Base-by-base conservation (phyloP, 2,329 filamentous ascomycete genomes). In the Fusarium sp. region DNA sequence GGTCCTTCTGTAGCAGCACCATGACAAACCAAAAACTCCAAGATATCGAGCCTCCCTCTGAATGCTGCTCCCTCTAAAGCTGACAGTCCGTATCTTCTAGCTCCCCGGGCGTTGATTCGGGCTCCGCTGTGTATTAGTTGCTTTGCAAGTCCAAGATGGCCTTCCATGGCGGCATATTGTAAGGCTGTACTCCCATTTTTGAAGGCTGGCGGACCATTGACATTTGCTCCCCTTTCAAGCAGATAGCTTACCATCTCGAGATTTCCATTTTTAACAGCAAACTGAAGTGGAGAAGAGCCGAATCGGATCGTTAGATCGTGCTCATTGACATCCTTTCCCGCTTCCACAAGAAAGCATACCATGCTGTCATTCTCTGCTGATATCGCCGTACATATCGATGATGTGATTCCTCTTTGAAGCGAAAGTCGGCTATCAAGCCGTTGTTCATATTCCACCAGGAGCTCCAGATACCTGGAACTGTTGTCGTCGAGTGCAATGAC, bases 281-380 rank as follows among this genome's bases (percentile, higher is more conserved):
- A 10, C 33, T 63, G 53, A 8, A 58, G 47, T n/a, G 53, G 53
- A 3, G 58, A 58, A 10, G 23, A 33, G 21, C 20, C 24, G 6
- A 3, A 2, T 12, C 6, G 3, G 8, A 47, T 5, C 8, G 16
- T 13, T 0, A 10, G 8, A 23, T 55, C 13, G 16, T 55, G 10
- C 13, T 63, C 63, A 20, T 66, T 63, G 13, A 55, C 57, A 28
- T 63, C 38, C 4, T 28, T 33, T 4, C 57, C 57, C 16, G 38
- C 47, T 9, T 42, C 42, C 15, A 57, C 49, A 16, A 62, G 16
- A 18, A 35, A 35, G 4, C 16, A 4, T 18, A 15, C 18, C 33
- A 35, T 35, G 4, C 4, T n/a, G 3, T 8, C 8, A 38, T 39
- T 9, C 1, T 9, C 11, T 15, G 4, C 16, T 3, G 13, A 18